phyloP scores from a whole-genome alignment of 257 asterid species.

The Ballota nigra region DNA sequence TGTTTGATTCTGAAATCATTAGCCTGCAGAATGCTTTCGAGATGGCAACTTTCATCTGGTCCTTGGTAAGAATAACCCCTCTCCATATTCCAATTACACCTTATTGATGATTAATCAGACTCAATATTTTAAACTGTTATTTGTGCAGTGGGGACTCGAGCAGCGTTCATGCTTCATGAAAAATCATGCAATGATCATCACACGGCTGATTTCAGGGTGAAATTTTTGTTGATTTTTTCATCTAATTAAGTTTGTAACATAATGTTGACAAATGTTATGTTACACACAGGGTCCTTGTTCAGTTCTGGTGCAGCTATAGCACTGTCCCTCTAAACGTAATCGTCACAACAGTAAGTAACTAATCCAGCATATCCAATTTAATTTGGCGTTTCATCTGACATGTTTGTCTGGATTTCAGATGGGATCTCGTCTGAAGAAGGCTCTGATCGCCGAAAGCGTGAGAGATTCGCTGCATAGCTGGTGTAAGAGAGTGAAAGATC shows the following conservation, averaged over 20 bases:
- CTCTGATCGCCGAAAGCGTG: conserved; percentile 82
- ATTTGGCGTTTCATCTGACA: background rate
- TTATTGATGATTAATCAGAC: background rate
- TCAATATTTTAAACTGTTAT: background rate
- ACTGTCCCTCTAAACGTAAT: conserved; percentile 75
- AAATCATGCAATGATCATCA: conserved; percentile 62
- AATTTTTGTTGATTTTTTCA: background rate
- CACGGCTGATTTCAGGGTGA: conserved; percentile 73
- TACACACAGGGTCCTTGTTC: conserved; percentile 67
- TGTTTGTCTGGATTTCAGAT: conserved; percentile 35
- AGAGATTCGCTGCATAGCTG: conserved; percentile 83
- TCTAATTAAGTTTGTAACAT: background rate
- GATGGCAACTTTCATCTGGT: conserved; percentile 95
- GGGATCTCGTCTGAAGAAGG: conserved; percentile 86
- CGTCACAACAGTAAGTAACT: conserved; percentile 62
- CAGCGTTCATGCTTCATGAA: conserved; percentile 76
- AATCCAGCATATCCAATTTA: background rate
- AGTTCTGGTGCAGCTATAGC: conserved; percentile 92
- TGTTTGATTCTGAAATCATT: background rate
- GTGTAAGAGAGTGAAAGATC: conserved; percentile 83
- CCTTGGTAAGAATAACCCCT: conserved; percentile 50
- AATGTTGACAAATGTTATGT: background rate
- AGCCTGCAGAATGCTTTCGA: conserved; percentile 90
- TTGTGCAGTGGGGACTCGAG: conserved; percentile 77
- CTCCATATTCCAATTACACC: background rate